Percentiles rank a stretch among this genome's conserved stretches.
Evolutionary conservation across 305 asterid species (phyloP).

Genomic region (Fraxinus baroniana): DNA sequence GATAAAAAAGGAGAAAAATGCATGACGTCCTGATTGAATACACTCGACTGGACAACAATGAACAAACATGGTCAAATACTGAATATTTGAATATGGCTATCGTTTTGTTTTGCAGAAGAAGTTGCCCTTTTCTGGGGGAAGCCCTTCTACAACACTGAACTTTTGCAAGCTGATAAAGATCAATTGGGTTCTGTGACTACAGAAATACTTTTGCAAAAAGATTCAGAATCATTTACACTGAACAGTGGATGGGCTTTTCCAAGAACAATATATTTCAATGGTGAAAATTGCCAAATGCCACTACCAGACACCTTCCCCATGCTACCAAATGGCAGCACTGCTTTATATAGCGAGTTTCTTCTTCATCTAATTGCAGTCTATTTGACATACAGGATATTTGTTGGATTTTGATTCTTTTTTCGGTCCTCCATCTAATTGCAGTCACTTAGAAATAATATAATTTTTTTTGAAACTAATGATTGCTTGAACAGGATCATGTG

Average conservation of each 20-base stretch:
- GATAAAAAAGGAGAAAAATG: not conserved
- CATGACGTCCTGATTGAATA: not conserved
- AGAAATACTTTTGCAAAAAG: constrained; percentile 58
- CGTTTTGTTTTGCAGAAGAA: constrained; percentile 45
- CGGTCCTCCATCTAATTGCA: constrained; percentile 12
- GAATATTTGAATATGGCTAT: not conserved
- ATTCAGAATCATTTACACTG: constrained; percentile 46
- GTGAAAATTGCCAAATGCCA: constrained; percentile 74
- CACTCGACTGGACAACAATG: not conserved
- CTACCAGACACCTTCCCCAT: constrained; percentile 59
- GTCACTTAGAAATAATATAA: constrained; percentile 7
- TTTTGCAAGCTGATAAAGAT: constrained; percentile 39
- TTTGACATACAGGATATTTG: constrained; percentile 25
- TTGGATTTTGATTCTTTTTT: constrained; percentile 12
- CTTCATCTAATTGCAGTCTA: constrained; percentile 23
- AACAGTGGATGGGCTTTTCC: constrained; percentile 77
- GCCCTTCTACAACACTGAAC: constrained; percentile 34
- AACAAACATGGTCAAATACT: not conserved
- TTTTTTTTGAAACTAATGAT: not conserved
- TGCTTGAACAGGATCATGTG: not conserved
- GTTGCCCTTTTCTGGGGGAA: constrained; percentile 67
- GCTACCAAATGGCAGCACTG: constrained; percentile 51
- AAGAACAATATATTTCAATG: constrained; percentile 57
- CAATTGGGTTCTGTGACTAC: constrained; percentile 56
- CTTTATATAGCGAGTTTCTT: not conserved